phyloP scores from a whole-genome alignment of 2,329 filamentous ascomycete species.

The Ceratocystis diversiconidia region DNA sequence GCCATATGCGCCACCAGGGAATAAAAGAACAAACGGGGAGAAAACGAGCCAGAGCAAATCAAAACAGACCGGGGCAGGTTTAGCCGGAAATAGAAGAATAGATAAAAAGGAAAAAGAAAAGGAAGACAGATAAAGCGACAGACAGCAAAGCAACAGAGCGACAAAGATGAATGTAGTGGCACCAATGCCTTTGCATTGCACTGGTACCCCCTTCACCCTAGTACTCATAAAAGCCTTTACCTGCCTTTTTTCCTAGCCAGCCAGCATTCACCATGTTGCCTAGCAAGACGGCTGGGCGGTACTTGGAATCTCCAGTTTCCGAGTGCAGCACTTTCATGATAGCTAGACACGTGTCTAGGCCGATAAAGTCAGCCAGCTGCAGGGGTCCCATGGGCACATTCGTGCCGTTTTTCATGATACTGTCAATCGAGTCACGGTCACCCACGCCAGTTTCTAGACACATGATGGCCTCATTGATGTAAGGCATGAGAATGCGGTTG shows the following conservation, averaged over 20 bases:
- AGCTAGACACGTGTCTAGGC: constrained; percentile 83
- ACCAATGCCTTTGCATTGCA: neutral
- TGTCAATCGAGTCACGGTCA: constrained; percentile 79
- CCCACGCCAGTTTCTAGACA: constrained; percentile 91
- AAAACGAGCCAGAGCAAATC: neutral
- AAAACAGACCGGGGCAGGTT: neutral
- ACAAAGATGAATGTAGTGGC: no score
- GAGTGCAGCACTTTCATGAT: constrained; percentile 93
- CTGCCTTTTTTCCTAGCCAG: constrained; percentile 94
- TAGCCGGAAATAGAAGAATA: neutral
- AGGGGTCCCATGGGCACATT: constrained; percentile 97
- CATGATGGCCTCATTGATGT: constrained; percentile 96
- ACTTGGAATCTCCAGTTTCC: constrained; percentile 92
- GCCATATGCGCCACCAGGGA: neutral
- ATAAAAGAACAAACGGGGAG: neutral
- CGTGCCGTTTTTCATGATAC: constrained; percentile 98
- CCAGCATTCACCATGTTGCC: constrained; percentile 96
- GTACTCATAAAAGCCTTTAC: constrained; percentile 92
- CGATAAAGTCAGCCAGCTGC: constrained; percentile 90
- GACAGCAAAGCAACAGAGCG: no score
- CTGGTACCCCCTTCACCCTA: constrained; percentile 25
- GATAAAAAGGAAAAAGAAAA: neutral
- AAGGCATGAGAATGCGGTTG: constrained; percentile 95
- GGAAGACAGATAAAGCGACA: neutral
- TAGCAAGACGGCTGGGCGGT: constrained; percentile 74